Conservation (phyloP, 768 basidiomycete species). For the Russula abietina region DNA sequence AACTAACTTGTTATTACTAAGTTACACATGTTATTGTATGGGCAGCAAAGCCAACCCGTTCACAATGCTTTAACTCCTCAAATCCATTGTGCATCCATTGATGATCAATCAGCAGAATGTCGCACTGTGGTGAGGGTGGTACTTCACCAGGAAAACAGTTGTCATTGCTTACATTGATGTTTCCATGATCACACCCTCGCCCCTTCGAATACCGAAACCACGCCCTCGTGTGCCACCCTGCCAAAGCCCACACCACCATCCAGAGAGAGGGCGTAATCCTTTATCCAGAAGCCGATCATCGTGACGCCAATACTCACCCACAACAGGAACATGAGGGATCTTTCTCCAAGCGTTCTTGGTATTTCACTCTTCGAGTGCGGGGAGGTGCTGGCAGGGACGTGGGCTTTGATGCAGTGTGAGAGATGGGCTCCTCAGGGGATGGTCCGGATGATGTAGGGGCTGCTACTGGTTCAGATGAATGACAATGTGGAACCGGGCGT, state of each 20-base stretch:
- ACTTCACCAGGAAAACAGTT: conserved; percentile 23
- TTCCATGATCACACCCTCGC: conserved; percentile 12
- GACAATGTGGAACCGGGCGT: conserved; percentile 35
- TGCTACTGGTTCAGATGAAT: conserved; percentile 22
- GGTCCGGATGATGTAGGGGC: conserved; percentile 27
- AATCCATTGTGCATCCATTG: conserved; percentile 85
- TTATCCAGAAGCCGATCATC: conserved; percentile 86
- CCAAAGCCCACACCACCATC: conserved; percentile 83
- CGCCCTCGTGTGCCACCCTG: conserved; percentile 62
- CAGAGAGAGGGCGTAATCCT: conserved; percentile 72
- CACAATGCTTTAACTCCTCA: conserved; percentile 76
- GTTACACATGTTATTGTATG: no score
- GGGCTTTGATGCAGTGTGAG: conserved; percentile 36
- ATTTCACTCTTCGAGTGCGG: conserved; percentile 61
- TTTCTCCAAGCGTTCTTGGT: conserved; percentile 71
- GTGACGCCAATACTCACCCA: conserved; percentile 92
- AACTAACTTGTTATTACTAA: no score
- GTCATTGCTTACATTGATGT: conserved; percentile 20
- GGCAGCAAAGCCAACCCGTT: no score
- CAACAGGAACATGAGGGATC: conserved; percentile 89
- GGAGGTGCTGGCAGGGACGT: conserved; percentile 32
- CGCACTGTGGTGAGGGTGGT: conserved; percentile 27
- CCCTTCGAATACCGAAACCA: conserved; percentile 51
- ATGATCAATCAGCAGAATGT: conserved; percentile 56
- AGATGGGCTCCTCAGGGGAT: conserved; percentile 30